Evolutionary conservation across 139 green algal genomes (phyloP), one percentile per base, ranked within the genome.

Genomic region (Chlamydomonas eustigma): DNA sequence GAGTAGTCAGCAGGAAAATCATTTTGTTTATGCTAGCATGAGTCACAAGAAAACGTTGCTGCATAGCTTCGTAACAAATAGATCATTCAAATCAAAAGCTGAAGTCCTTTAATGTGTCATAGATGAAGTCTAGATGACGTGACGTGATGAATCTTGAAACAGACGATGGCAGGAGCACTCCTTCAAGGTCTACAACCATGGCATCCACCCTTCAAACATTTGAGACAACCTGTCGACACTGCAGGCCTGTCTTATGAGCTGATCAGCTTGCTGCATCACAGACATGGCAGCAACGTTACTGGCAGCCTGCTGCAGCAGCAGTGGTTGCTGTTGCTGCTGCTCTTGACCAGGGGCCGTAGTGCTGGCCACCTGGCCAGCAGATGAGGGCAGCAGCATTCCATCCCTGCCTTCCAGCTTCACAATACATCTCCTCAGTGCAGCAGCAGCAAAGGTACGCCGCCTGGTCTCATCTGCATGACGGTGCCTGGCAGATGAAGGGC

Each of bases 131-230:
- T n/a, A n/a, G n/a, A n/a, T n/a, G n/a, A n/a, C n/a, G n/a, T n/a
- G n/a, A n/a, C n/a, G n/a, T n/a, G n/a, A n/a, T n/a, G n/a, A n/a
- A n/a, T n/a, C n/a, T n/a, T n/a, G n/a, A n/a, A n/a, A n/a, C n/a
- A n/a, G n/a, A n/a, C n/a, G n/a, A n/a, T n/a, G n/a, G n/a, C n/a
- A n/a, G n/a, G n/a, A n/a, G n/a, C n/a, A 58, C 44, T 12, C 18
- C 44, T 58, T 58, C 44, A 18, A 28, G 12, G 12, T 18, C 44
- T 58, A 97, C 50, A 97, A 80, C 92, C 92, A 97, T 0, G 92
- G 68, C 32, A 84, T 91, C 92, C 92, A 97, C 12, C 92, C 92
- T 80, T 97, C 92, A 75, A 93, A 97, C 92, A 97, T 97, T 4
- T 80, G 76, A 25, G 76, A 78, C 64, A 97, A 75, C 44, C 88